A percentile compares a stretch with the other conserved stretches of the same genome.
Conservation (phyloP, 768 basidiomycete genomes). For the Agaricus sinodeliciosus region DNA sequence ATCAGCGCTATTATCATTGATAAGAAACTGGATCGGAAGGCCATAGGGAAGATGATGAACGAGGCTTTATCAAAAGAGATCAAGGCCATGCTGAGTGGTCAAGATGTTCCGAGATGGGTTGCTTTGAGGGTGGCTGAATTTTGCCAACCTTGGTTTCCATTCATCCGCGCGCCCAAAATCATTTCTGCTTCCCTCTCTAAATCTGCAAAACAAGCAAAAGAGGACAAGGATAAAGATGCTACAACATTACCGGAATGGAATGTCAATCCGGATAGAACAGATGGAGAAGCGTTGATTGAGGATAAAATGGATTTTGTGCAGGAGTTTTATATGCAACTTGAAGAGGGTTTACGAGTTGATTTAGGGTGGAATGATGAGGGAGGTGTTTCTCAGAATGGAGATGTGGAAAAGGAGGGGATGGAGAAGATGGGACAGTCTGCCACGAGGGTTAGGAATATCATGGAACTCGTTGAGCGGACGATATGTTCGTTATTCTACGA, state of each 20-base stretch:
- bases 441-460: conserved; percentile 44
- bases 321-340: conserved; percentile 60
- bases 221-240: conserved; percentile 13
- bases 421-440: conserved; percentile 33
- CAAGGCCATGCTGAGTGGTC: conserved; percentile 31
- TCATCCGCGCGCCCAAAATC: conserved; percentile 24
- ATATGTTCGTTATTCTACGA: conserved; percentile 80
- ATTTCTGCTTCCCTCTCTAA: conserved; percentile 11
- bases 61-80: conserved; percentile 50
- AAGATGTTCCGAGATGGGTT: conserved; percentile 41
- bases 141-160: conserved; percentile 48
- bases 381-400: conserved; percentile 22
- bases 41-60: conserved; percentile 48
- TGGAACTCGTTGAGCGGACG: conserved; percentile 70
- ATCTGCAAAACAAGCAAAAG: conserved; percentile 7
- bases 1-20: conserved; percentile 58
- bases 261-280: conserved; percentile 32
- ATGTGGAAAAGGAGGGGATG: conserved; percentile 28
- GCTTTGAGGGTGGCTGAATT: conserved; percentile 53
- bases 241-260: conserved; percentile 26
- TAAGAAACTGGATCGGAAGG: conserved; percentile 42
- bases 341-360: conserved; percentile 48
- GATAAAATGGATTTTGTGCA: conserved; percentile 55
- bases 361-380: conserved; percentile 1
- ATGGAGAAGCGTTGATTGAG: conserved; percentile 35